Evolutionary conservation across 208 protist genomes (phyloP).

Genomic region (Acanthamoeba rhysodes): DNA sequence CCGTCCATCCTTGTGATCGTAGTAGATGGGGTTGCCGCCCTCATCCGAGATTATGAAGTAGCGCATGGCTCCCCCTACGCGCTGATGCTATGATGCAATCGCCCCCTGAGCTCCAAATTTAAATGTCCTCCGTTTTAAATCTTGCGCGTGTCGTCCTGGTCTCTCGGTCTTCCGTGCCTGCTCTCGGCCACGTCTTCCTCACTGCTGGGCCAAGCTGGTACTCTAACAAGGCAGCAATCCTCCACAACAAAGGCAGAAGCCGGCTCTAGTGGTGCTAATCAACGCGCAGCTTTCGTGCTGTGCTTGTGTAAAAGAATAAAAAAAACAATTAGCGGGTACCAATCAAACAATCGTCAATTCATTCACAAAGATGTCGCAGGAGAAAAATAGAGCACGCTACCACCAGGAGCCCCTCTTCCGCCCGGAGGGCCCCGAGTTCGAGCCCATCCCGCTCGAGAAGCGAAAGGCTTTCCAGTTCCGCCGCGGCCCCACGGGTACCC

Average conservation of each 20-base stretch:
- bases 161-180: too few relatives aligned
- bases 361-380: neutral
- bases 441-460: conserved; percentile 52
- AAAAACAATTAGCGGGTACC: too few relatives aligned
- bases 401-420: conserved; percentile 22
- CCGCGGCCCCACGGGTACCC: conserved; percentile 9
- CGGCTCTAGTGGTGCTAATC: neutral
- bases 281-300: neutral
- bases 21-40: conserved; percentile 60
- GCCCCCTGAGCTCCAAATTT: neutral
- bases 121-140: neutral
- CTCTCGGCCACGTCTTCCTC: neutral
- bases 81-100: neutral
- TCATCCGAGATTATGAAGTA: conserved; percentile 65
- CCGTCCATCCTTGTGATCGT: conserved; percentile 42
- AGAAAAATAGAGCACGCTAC: neutral
- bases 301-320: too few relatives aligned
- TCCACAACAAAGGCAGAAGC: too few relatives aligned
- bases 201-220: neutral
- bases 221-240: too few relatives aligned
- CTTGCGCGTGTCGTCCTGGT: too few relatives aligned
- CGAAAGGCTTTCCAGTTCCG: conserved; percentile 38
- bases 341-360: too few relatives aligned
- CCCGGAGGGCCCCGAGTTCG: conserved; percentile 37
- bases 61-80: neutral